Evolutionary conservation across 345 rosid genomes (phyloP), one percentile per base, ranked within the genome.

Genomic region (Corchorus olitorius): DNA sequence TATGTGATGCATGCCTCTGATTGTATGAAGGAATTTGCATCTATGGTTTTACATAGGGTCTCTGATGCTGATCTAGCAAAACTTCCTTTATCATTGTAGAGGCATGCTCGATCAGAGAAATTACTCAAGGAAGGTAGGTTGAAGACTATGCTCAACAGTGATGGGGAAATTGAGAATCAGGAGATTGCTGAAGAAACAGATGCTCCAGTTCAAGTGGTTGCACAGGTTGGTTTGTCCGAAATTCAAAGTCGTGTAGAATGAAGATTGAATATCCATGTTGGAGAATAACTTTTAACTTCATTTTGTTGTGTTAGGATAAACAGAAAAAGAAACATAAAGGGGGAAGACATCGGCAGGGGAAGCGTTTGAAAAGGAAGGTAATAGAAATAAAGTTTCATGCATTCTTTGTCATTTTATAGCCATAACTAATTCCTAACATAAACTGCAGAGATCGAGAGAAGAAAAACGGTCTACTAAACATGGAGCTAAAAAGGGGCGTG

Each of bases 141-240:
- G 70, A 90, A 90, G 87, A 81, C 84, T 39, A 80, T 85, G 74
- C 90, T 92, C 60, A 88, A 90, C 65, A 79, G 85, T 74, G 85
- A 87, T 79, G 94, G 94, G 75, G 90, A 89, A 78, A 84, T 87
- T 54, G 92, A 92, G 87, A 81, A 88, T 75, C 92, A 85, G 76
- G 94, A 90, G 80, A 87, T 89, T 19, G 82, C 87, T 50, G 84
- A 81, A 20, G 94, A 88, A 85, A 71, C 81, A 87, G 74, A 87
- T 77, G 83, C 90, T 65, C 84, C 90, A 69, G 74, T 86, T 68
- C 43, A 86, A 13, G 84, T 90, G 63, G 73, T 79, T 65, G 82
- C 81, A 10, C 76, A 85, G 90, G 97, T 92, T 65, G 43, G 61
- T 65, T 65, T 62, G 5, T 62, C 58, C 71, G 39, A 53, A 34